A percentile compares a stretch with the other conserved stretches of the same genome.
Evolutionary conservation across 2,329 filamentous ascomycete species (phyloP).

Genomic region (Thermothelomyces thermophilus): DNA sequence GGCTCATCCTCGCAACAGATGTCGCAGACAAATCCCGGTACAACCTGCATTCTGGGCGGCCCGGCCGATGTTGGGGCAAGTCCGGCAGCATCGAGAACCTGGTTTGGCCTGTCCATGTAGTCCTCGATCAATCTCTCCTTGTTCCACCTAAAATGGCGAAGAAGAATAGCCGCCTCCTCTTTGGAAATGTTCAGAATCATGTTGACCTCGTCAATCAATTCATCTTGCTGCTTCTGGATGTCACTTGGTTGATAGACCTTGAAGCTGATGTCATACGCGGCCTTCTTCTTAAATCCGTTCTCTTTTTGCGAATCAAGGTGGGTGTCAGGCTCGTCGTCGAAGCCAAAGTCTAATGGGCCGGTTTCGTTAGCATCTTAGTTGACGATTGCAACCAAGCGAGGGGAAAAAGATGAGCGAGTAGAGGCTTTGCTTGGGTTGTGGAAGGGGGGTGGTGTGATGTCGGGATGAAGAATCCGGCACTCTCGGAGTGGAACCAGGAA

Average conservation of each 20-base stretch:
- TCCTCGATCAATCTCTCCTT: constrained; percentile 90
- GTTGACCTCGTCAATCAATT: constrained; percentile 83
- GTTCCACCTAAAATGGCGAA: constrained; percentile 91
- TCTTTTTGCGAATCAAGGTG: constrained; percentile 54
- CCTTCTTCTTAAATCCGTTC: constrained; percentile 61
- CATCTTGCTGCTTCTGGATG: constrained; percentile 78
- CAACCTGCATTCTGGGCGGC: constrained; percentile 60
- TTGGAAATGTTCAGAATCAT: constrained; percentile 83
- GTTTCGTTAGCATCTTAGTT: neutral
- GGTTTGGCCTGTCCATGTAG: constrained; percentile 84
- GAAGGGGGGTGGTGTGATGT: too few relatives aligned
- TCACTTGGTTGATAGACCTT: constrained; percentile 73
- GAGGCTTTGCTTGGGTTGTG: too few relatives aligned
- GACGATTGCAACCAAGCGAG: neutral
- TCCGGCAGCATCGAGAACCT: constrained; percentile 77
- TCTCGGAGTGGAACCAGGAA: too few relatives aligned
- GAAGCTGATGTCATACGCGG: constrained; percentile 77
- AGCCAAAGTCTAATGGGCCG: constrained; percentile 46
- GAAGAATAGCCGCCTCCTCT: constrained; percentile 83
- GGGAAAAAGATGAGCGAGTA: neutral
- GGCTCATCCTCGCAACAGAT: constrained; percentile 91
- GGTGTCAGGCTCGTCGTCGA: constrained; percentile 50
- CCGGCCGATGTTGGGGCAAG: constrained; percentile 58
- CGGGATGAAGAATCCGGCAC: too few relatives aligned
- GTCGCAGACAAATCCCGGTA: constrained; percentile 79